phyloP scores from a whole-genome alignment of 106 monocot species.

The Xerophyta viscosa region DNA sequence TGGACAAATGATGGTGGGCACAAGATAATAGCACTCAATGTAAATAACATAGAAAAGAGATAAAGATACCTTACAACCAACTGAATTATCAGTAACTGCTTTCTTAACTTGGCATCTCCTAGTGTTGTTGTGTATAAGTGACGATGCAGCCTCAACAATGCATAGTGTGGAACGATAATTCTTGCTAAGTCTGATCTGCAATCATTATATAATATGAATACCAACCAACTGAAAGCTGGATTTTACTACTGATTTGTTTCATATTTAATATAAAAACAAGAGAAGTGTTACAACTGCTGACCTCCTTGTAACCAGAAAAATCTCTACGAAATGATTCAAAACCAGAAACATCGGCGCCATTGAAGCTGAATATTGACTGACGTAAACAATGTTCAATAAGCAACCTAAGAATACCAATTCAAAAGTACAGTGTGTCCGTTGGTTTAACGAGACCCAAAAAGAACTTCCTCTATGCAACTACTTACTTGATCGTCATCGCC shows the following conservation, averaged over 20 bases:
- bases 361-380: conserved; percentile 97
- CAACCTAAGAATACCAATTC: conserved; percentile 4
- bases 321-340: conserved; percentile 89
- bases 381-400: not conserved
- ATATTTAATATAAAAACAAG: no score
- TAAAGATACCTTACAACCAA: conserved; percentile 69
- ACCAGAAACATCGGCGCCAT: conserved; percentile 72
- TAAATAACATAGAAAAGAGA: not conserved
- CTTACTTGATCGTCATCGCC: conserved; percentile 95
- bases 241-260: no score
- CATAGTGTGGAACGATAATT: conserved; percentile 85
- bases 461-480: no score
- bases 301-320: conserved; percentile 79
- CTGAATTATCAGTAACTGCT: conserved; percentile 65
- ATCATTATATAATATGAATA: not conserved
- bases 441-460: no score
- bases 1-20: not conserved
- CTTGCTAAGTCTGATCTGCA: conserved; percentile 70
- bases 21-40: not conserved
- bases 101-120: conserved; percentile 51
- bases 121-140: conserved; percentile 65
- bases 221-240: no score
- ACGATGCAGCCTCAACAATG: conserved; percentile 91
- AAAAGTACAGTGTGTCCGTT: no score
- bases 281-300: not conserved